Evolutionary conservation across 805 yeast species (phyloP).

Genomic region (Saturnispora galanensis): DNA sequence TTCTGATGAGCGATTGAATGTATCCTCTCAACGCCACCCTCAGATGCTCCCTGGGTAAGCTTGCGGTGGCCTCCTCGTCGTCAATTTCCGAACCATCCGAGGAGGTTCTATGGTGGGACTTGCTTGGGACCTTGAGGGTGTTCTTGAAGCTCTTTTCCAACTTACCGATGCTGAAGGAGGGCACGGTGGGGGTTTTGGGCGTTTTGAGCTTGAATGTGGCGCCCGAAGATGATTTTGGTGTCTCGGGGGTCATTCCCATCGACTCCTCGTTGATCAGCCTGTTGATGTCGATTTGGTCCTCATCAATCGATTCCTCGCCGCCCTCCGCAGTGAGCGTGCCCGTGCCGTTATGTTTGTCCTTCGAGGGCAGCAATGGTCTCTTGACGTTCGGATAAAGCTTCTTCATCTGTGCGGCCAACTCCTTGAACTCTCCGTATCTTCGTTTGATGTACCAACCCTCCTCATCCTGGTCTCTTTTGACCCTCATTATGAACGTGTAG

Average conservation of each 20-base stretch:
- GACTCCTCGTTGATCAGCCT: background rate
- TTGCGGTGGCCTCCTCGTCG: background rate
- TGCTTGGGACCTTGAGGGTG: constrained; percentile 10
- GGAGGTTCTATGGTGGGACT: background rate
- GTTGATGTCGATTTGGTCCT: background rate
- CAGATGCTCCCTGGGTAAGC: constrained; percentile 50
- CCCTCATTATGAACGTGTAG: constrained; percentile 42
- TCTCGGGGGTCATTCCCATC: background rate
- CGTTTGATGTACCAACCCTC: constrained; percentile 43
- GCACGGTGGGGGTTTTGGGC: constrained; percentile 4
- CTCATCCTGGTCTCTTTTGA: constrained; percentile 27
- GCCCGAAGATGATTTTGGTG: background rate
- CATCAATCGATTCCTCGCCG: background rate
- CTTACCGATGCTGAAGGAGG: constrained; percentile 12
- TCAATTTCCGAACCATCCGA: background rate
- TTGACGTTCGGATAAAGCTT: constrained; percentile 60
- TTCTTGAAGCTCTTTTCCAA: constrained; percentile 17
- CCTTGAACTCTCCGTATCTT: constrained; percentile 59
- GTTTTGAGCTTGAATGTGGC: constrained; percentile 2
- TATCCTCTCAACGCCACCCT: constrained; percentile 66
- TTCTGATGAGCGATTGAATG: constrained; percentile 25
- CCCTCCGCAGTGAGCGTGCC: constrained; percentile 12
- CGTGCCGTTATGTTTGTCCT: constrained; percentile 20
- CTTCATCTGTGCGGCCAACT: constrained; percentile 43
- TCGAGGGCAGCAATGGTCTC: constrained; percentile 29